Evolutionary conservation across 2,329 filamentous ascomycete genomes (phyloP), one percentile per base, ranked within the genome.

Genomic region (Westerdykella aurantiaca): DNA sequence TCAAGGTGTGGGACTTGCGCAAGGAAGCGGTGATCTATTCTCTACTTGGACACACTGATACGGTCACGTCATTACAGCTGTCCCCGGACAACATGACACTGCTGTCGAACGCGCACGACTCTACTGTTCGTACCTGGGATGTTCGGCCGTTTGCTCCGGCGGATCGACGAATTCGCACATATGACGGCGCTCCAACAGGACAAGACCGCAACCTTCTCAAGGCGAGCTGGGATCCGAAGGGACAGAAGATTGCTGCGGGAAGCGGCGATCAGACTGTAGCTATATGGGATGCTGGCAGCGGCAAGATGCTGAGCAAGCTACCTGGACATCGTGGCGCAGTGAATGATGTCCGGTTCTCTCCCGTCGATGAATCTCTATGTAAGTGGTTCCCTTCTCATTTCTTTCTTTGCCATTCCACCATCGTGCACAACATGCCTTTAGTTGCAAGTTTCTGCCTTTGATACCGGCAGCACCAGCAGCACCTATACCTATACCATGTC

Each of bases 301-400:
- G 87, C 46, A 97, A 94, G 72, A 74, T 98, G 56, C 68, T 95
- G 51, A 94, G 96, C 70, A 97, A 97, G 70, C 76, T 98, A 41
- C 93, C 93, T 1, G 93, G 93, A 1, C 93, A 98, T 67, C 93
- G 89, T 69, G 93, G 91, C 29, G 88, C 87, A 0, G 93, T 97
- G 41, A 98, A 97, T 64, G 89, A 91, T 65, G 91, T 91, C 43
- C 85, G 94, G 55, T 94, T 98, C 63, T 85, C 88, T 39, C 89
- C 91, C 4, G 79, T 80, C 33, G 81, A 85, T 48, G 89, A 96
- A 57, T 88, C 89, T 16, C 86, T 96, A 49, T 79, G 90, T 95
- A 78, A 82, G 88, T 82, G 33, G 25, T 29, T 29, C 11, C 11
- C 25, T 43, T 31, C 39, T 38, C 46, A 38, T 31, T 38, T 33